Evolutionary conservation across 108 stramenopile species (phyloP).

Genomic region (Nitzschia sp.): DNA sequence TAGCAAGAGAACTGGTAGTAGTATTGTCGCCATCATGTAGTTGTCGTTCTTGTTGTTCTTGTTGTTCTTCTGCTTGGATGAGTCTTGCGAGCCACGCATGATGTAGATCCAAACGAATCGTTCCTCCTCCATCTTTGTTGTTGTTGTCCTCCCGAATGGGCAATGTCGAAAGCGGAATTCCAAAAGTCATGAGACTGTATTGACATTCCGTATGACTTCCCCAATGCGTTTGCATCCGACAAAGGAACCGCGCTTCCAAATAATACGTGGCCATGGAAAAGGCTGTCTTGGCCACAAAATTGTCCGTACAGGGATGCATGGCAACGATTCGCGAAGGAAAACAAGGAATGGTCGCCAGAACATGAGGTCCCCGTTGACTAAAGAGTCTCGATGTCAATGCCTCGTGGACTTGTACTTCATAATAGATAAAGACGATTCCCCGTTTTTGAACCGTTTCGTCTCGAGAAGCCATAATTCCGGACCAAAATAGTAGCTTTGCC

Average conservation of each 20-base stretch:
- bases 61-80: neutral
- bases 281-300: neutral
- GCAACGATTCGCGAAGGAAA: conserved; percentile 1
- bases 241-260: neutral
- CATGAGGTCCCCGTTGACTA: neutral
- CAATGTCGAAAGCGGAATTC: conserved; percentile 4
- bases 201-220: conserved; percentile 1
- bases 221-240: conserved; percentile 10
- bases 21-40: no score
- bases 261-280: neutral
- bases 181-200: conserved; percentile 18
- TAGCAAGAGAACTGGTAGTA: no score
- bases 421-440: conserved; percentile 10
- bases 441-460: conserved; percentile 1
- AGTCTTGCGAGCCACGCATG: neutral
- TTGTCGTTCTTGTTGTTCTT: no score
- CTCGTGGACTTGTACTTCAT: neutral
- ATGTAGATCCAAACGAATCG: neutral
- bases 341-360: neutral
- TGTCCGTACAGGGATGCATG: conserved; percentile 4
- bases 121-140: neutral
- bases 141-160: neutral
- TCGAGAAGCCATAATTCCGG: neutral
- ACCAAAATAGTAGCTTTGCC: conserved; percentile 1
- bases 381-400: no score